Evolutionary conservation across 2,329 filamentous ascomycete genomes (phyloP).

Genomic region (Claviceps lovelessii): DNA sequence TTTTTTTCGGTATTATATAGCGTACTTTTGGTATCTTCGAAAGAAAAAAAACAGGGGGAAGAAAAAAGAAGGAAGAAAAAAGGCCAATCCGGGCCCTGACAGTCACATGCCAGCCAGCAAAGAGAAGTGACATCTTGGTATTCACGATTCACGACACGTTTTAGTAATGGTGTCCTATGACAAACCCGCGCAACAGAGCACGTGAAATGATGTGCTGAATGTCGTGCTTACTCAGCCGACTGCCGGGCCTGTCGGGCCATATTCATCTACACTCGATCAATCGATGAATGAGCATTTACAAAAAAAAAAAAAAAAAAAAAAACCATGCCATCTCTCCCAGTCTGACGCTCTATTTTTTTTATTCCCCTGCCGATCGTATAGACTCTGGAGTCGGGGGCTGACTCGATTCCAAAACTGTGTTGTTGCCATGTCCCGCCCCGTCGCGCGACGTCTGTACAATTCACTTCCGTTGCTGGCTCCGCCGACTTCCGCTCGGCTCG

Average conservation of each 20-base stretch:
- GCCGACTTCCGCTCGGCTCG: slow-evolving; percentile 1
- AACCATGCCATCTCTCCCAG: background rate
- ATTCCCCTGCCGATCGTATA: background rate
- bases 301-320: background rate
- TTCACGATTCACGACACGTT: too few relatives aligned
- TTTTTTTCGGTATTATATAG: too few relatives aligned
- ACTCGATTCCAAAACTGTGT: background rate
- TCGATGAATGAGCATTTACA: background rate
- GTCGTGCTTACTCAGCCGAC: slow-evolving; percentile 6
- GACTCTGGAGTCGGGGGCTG: background rate
- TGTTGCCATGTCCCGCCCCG: slow-evolving; percentile 6
- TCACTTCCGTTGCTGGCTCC: background rate
- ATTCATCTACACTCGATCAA: background rate
- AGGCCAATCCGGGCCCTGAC: too few relatives aligned
- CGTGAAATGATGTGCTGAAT: slow-evolving; percentile 14
- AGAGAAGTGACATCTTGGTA: too few relatives aligned
- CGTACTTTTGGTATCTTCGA: too few relatives aligned
- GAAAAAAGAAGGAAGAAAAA: too few relatives aligned
- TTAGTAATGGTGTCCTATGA: background rate
- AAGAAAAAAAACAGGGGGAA: too few relatives aligned
- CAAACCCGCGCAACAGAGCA: slow-evolving; percentile 5
- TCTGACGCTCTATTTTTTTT: background rate
- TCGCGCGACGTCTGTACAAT: slow-evolving; percentile 5
- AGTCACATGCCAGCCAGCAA: too few relatives aligned
- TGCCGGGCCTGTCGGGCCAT: too few relatives aligned